A percentile compares a stretch with the other conserved stretches of the same genome.
These are phyloP conservation scores for Fraxinus greggii DNA, from an alignment of 305 asterid genomes.

Conservation along the genomic window DNA sequence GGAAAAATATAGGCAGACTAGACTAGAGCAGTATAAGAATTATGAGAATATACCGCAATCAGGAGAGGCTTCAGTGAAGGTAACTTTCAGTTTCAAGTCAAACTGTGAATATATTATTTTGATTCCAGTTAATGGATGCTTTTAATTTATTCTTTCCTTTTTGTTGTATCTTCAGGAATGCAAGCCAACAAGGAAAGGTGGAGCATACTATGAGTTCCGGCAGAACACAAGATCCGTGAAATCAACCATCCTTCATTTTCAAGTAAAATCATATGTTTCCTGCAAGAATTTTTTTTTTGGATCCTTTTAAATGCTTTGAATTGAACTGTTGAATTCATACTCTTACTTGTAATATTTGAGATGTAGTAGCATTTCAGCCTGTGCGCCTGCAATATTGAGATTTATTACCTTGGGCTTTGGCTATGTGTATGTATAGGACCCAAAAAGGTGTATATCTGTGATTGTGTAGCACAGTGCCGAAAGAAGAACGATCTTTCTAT, in stretches of 20 bases:
- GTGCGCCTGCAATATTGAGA: neutral
- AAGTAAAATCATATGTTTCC: constrained; percentile 33
- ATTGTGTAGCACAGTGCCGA: neutral
- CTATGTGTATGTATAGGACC: neutral
- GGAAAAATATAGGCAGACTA: constrained; percentile 56
- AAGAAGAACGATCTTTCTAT: neutral
- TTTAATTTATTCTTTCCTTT: neutral
- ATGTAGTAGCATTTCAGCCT: neutral
- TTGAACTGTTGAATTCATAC: neutral
- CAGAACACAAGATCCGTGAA: constrained; percentile 71
- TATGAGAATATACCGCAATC: constrained; percentile 53
- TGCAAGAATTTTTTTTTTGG: neutral
- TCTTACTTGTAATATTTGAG: neutral
- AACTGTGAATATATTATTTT: neutral
- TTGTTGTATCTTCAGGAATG: constrained; percentile 36
- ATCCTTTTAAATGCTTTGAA: constrained; percentile 1
- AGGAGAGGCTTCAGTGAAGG: constrained; percentile 53
- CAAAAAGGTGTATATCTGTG: neutral
- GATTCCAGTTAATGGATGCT: neutral
- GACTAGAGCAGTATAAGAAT: constrained; percentile 57
- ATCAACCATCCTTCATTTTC: constrained; percentile 69
- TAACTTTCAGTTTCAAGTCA: constrained; percentile 20
- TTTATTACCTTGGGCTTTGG: constrained; percentile 10
- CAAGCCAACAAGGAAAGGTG: constrained; percentile 50
- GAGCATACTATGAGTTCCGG: constrained; percentile 57